Percentiles rank a stretch among this genome's conserved stretches.
These are phyloP conservation scores for Hyaloscypha finlandica DNA, from an alignment of 495 filamentous ascomycete species.

Conservation along the genomic window DNA sequence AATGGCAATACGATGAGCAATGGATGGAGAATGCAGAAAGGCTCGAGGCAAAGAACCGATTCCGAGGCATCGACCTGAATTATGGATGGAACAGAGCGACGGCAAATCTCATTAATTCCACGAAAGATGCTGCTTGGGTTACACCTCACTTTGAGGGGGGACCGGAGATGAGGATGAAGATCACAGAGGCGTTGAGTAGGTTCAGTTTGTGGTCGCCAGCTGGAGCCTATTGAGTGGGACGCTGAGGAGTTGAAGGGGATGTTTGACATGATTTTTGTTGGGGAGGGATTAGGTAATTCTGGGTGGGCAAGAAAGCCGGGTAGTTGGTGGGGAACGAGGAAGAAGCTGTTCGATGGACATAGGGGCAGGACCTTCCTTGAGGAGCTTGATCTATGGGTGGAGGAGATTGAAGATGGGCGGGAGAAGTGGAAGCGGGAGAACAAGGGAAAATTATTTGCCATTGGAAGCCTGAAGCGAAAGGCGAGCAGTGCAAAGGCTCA, in stretches of 20 bases:
- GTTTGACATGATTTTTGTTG: constrained; percentile 19
- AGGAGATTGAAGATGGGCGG: constrained; percentile 7
- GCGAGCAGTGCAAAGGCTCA: neutral
- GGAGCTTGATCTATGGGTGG: constrained; percentile 7
- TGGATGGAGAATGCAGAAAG: neutral
- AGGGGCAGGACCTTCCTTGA: constrained; percentile 5
- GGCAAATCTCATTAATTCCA: neutral
- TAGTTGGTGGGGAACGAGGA: constrained; percentile 20
- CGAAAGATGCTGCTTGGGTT: neutral
- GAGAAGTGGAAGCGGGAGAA: constrained; percentile 1
- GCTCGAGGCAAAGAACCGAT: neutral
- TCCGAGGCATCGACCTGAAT: neutral
- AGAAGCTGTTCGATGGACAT: constrained; percentile 7
- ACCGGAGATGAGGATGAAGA: constrained; percentile 1
- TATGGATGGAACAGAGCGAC: neutral
- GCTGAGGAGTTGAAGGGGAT: constrained; percentile 9
- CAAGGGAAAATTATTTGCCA: neutral
- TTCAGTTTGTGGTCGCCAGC: constrained; percentile 14
- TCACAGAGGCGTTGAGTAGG: neutral
- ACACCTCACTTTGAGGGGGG: neutral
- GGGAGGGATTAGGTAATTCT: neutral
- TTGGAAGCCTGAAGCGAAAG: constrained; percentile 8
- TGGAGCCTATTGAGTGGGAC: constrained; percentile 5
- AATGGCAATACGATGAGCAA: neutral
- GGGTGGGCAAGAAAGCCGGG: constrained; percentile 11